These are phyloP conservation scores for Pseudognaphalium luteoalbum DNA, from an alignment of 129 eudicot species.

Conservation along the genomic window DNA sequence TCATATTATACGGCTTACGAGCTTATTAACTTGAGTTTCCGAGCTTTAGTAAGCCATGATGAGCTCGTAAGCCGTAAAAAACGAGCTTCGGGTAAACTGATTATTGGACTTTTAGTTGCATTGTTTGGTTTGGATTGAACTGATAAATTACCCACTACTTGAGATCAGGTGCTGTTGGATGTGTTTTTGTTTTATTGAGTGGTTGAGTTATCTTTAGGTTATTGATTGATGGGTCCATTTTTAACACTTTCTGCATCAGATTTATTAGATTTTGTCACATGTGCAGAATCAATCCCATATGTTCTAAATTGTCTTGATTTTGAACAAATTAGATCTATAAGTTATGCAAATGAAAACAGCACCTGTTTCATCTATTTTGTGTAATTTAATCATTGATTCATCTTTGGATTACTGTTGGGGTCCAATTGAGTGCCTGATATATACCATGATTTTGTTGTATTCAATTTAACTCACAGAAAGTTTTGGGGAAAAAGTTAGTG, in stretches of 20 bases:
- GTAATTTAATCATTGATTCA: background rate
- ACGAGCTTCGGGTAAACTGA: background rate
- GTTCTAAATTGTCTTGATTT: background rate
- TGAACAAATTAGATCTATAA: background rate
- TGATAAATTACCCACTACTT: background rate
- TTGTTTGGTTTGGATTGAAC: background rate
- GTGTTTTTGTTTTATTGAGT: background rate
- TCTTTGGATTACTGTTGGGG: background rate
- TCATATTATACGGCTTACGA: background rate
- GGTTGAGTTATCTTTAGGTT: background rate
- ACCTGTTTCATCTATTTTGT: conserved; percentile 7
- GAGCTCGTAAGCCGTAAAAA: background rate
- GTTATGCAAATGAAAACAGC: conserved; percentile 6
- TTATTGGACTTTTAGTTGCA: background rate
- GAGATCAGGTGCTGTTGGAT: background rate
- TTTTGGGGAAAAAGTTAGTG: conserved; percentile 9
- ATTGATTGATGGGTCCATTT: background rate
- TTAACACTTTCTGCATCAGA: background rate
- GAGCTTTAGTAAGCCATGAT: background rate
- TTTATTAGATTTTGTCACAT: background rate
- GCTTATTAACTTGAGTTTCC: background rate
- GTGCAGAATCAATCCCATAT: background rate
- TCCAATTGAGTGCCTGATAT: conserved; percentile 10
- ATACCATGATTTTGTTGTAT: conserved; percentile 21
- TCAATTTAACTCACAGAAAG: conserved; percentile 3